A percentile compares a stretch with the other conserved stretches of the same genome.
These are phyloP conservation scores for Neopestalotiopsis sp. DNA, from an alignment of 2,329 filamentous ascomycete species.

Conservation along the genomic window DNA sequence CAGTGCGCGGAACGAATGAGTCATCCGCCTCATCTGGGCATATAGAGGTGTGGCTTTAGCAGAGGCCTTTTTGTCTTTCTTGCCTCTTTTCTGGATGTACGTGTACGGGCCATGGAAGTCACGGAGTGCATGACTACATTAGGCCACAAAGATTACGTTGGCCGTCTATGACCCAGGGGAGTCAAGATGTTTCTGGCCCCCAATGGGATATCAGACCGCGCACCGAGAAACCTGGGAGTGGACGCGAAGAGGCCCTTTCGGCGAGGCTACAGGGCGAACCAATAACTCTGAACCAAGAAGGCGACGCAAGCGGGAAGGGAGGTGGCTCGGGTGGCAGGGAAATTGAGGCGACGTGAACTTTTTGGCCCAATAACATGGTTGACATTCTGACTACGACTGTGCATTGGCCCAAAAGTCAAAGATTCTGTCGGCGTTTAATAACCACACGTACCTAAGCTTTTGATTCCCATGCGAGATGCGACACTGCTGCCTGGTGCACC, in stretches of 20 bases:
- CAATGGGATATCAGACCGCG: neutral
- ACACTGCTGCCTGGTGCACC: neutral
- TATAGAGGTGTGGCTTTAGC: no score
- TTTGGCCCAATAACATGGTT: neutral
- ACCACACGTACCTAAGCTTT: neutral
- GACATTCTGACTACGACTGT: neutral
- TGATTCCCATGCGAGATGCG: neutral
- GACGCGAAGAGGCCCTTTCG: neutral
- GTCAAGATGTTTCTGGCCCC: neutral
- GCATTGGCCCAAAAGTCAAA: neutral
- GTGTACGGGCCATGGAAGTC: no score
- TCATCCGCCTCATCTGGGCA: no score
- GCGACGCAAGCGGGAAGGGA: neutral
- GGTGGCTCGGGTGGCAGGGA: neutral
- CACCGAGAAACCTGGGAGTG: neutral
- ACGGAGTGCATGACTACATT: neutral
- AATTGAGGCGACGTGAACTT: neutral
- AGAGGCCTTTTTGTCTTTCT: no score
- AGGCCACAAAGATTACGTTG: neutral
- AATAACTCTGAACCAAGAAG: neutral
- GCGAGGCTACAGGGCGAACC: neutral
- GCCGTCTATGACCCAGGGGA: neutral
- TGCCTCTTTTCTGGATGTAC: no score
- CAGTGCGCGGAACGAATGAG: no score
- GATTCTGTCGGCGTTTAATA: neutral